A percentile compares a stretch with the other conserved stretches of the same genome.
These are phyloP conservation scores for Boletus huronensis DNA, from an alignment of 768 basidiomycete genomes.

Conservation along the genomic window DNA sequence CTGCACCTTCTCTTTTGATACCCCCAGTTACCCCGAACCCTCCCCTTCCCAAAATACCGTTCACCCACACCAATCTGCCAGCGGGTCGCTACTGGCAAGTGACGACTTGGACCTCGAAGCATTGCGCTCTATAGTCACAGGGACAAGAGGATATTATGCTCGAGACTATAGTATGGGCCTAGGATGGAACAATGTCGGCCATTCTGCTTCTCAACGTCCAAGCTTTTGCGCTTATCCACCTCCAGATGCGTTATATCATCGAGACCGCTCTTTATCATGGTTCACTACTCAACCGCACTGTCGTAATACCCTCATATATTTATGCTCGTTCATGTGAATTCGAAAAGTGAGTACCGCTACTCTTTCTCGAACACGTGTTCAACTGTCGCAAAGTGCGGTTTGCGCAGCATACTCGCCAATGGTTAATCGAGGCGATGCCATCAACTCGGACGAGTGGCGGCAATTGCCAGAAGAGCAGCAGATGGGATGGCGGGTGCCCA, in stretches of 20 bases:
- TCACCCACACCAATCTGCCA: not conserved
- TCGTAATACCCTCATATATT: constrained; percentile 43
- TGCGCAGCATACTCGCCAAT: constrained; percentile 42
- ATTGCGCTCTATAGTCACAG: constrained; percentile 32
- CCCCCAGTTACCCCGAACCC: not conserved
- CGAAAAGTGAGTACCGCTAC: constrained; percentile 14
- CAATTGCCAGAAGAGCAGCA: constrained; percentile 34
- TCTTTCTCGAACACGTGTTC: not conserved
- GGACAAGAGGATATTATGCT: constrained; percentile 41
- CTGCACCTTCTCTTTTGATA: constrained; percentile 20
- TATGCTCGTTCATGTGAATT: constrained; percentile 45
- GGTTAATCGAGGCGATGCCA: constrained; percentile 44
- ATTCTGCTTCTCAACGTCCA: not conserved
- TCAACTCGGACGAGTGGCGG: constrained; percentile 42
- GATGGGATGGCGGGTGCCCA: constrained; percentile 36
- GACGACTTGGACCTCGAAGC: constrained; percentile 31
- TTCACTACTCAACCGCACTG: constrained; percentile 40
- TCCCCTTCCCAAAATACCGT: not conserved
- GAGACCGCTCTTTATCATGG: constrained; percentile 44
- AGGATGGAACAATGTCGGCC: constrained; percentile 47
- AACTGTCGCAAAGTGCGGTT: constrained; percentile 23
- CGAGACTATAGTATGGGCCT: constrained; percentile 43
- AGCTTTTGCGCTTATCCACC: not conserved
- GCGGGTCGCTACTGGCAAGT: constrained; percentile 13
- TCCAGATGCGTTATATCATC: constrained; percentile 47